These are phyloP conservation scores for Ceratobasidium sp. DNA, from an alignment of 1,284 basidiomycete genomes.

Conservation along the genomic window DNA sequence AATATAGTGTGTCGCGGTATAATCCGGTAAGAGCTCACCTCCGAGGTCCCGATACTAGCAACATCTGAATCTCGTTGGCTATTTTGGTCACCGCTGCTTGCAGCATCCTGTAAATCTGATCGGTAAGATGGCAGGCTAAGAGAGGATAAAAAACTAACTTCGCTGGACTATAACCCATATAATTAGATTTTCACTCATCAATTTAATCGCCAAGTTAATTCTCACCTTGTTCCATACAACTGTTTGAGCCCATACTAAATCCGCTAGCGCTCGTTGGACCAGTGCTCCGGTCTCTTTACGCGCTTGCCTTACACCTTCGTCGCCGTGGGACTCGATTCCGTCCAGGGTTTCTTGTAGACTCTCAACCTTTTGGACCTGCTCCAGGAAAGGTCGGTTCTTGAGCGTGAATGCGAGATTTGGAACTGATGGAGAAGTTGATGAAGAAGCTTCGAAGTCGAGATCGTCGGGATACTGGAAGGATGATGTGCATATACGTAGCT, in stretches of 20 bases:
- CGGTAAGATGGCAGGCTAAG: too few relatives aligned
- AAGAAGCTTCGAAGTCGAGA: background rate
- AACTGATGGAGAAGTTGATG: background rate
- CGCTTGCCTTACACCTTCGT: background rate
- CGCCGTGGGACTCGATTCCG: background rate
- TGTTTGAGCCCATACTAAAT: background rate
- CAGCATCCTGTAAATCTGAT: too few relatives aligned
- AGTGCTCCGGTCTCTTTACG: background rate
- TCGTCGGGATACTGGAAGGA: slow-evolving; percentile 4
- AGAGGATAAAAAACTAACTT: too few relatives aligned
- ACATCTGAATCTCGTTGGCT: too few relatives aligned
- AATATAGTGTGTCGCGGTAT: too few relatives aligned
- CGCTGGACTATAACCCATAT: too few relatives aligned
- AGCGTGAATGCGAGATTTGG: background rate
- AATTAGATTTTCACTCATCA: too few relatives aligned
- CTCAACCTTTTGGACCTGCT: background rate
- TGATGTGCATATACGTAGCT: background rate
- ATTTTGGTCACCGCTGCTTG: too few relatives aligned
- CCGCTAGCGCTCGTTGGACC: background rate
- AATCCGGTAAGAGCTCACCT: too few relatives aligned
- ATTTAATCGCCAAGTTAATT: background rate
- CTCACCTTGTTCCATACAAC: background rate
- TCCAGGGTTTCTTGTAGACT: background rate
- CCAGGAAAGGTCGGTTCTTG: slow-evolving; percentile 1
- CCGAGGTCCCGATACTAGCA: too few relatives aligned